These are phyloP conservation scores for Termitomyces sp. DNA, from an alignment of 768 basidiomycete genomes.

Conservation along the genomic window DNA sequence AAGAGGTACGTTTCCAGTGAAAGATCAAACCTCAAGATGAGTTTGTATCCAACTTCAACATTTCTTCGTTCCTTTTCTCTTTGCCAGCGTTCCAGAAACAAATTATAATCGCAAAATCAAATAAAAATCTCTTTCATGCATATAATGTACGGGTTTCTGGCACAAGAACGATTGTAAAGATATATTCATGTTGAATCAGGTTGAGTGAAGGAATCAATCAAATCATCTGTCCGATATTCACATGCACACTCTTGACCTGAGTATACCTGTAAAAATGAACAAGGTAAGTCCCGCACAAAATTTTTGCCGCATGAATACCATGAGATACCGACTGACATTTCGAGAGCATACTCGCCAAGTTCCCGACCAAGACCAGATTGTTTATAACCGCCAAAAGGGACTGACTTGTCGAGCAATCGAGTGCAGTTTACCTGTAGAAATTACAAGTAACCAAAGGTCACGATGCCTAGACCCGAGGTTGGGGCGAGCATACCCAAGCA, in stretches of 20 bases:
- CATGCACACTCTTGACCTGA: constrained; percentile 18
- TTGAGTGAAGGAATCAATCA: not conserved
- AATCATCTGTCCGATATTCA: constrained; percentile 16
- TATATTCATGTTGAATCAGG: not conserved
- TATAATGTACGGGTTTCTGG: no score
- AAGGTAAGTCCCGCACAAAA: not conserved
- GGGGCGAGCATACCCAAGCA: constrained; percentile 8
- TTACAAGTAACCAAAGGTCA: not conserved
- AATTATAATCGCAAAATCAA: no score
- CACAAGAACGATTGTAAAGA: no score
- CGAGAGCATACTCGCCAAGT: constrained; percentile 22
- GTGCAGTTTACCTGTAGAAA: constrained; percentile 17
- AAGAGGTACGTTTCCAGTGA: no score
- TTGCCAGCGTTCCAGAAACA: no score
- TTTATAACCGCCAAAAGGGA: constrained; percentile 25
- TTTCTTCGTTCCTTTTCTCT: no score
- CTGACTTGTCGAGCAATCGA: constrained; percentile 6
- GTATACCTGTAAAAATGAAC: constrained; percentile 9
- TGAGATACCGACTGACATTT: constrained; percentile 12
- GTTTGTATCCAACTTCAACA: no score
- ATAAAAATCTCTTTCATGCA: no score
- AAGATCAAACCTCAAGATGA: no score
- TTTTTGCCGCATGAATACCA: not conserved
- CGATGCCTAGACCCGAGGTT: not conserved
- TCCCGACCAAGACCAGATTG: constrained; percentile 22